These are phyloP conservation scores for Suhomyces faveliae DNA, from an alignment of 805 yeast genomes.

Conservation along the genomic window DNA sequence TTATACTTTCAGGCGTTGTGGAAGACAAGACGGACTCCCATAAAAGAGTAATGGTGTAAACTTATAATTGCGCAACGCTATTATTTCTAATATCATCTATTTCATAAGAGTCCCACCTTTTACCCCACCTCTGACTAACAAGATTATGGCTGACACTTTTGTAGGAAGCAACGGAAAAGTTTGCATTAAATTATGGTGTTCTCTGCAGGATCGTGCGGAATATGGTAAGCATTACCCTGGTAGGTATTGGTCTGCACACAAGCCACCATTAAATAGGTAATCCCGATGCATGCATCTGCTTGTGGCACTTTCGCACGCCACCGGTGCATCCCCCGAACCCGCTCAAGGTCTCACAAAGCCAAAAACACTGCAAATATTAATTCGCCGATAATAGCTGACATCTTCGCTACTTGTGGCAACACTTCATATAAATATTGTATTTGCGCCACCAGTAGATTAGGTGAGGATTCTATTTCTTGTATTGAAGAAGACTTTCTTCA, in stretches of 20 bases:
- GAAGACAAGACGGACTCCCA: neutral
- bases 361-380: neutral
- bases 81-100: neutral
- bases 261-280: neutral
- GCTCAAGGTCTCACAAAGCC: neutral
- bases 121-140: neutral
- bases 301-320: neutral
- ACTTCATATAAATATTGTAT: neutral
- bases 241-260: neutral
- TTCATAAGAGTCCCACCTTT: neutral
- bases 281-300: neutral
- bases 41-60: neutral
- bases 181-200: neutral
- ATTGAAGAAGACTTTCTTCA: neutral
- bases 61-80: neutral
- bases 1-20: neutral
- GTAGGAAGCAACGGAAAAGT: neutral
- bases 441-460: neutral
- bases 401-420: neutral
- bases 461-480: neutral
- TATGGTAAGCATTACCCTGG: neutral
- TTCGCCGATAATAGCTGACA: neutral
- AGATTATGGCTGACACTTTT: neutral
- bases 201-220: neutral
- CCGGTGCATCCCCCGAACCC: neutral